Base-by-base conservation (phyloP, 2,329 filamentous ascomycete genomes). In the Eutypella sp. region DNA sequence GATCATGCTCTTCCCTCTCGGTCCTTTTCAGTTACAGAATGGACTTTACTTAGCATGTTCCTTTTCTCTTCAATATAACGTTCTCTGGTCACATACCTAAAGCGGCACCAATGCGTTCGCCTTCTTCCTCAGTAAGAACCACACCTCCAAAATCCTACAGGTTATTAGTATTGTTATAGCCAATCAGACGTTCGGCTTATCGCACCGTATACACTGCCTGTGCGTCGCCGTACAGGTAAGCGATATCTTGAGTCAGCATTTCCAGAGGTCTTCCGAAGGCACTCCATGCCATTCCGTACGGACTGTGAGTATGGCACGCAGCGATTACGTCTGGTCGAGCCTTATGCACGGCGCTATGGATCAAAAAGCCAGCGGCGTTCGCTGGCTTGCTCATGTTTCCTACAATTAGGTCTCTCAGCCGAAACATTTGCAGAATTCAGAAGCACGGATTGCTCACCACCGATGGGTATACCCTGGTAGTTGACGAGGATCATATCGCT, bases 281-380 rank as follows among this genome's bases (percentile, higher is more conserved):
- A 22, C 72, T 75, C 75, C 79, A 84, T 1, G 80, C 78, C 47
- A 81, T 78, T 0, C 81, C 81, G 25, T 74, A 70, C 18, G 71
- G 70, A n/a, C 73, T 74, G 54, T 85, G 81, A 7, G 75, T 74
- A 53, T 85, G 81, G 57, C 79, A 82, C 1, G 78, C 76, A 0
- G 81, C 80, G 47, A 74, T 67, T 15, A 79, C 77, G 57, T 84
- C 78, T 4, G 75, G 75, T 20, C 79, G 61, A 3, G 76, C 76
- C 61, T 77, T 78, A 60, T 81, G 72, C 24, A 84, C 69, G 6
- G 78, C 78, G 9, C 69, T 72, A 58, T 84, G 81, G 46, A 84
- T 84, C 42, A 80, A 60, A 52, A 83, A 83, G 2, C 79, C 80
- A 0, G 80, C 79, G 1, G 73, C 73, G 56, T 84, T 84, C 16